A percentile compares a stretch with the other conserved stretches of the same genome.
Evolutionary conservation across 495 filamentous ascomycete species (phyloP).

Genomic region (Bacidia gigantensis): DNA sequence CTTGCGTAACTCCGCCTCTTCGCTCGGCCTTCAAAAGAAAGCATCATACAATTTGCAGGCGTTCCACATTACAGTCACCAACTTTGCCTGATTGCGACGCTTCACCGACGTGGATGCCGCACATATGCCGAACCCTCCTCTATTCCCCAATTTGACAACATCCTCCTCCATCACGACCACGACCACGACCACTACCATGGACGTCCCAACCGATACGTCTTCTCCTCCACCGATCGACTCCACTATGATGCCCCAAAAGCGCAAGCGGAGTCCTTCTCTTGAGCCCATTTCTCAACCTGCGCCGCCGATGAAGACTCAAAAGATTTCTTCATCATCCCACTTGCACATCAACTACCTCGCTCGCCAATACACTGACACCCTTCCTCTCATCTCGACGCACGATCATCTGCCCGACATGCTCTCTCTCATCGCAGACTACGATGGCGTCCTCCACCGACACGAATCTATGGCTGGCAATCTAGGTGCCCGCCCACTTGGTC

Average conservation of each 20-base stretch:
- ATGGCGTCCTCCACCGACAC: constrained; percentile 68
- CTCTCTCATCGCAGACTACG: constrained; percentile 60
- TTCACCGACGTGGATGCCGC: background rate
- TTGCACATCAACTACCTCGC: constrained; percentile 75
- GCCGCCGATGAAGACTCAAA: constrained; percentile 38
- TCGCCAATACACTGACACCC: constrained; percentile 45
- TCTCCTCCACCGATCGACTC: constrained; percentile 8
- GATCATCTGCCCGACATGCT: constrained; percentile 50
- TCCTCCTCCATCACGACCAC: constrained; percentile 6
- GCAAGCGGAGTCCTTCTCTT: constrained; percentile 44
- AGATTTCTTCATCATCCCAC: constrained; percentile 38
- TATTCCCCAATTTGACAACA: constrained; percentile 8
- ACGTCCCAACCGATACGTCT: constrained; percentile 8
- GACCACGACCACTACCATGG: background rate
- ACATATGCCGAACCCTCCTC: constrained; percentile 6
- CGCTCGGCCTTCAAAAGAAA: background rate
- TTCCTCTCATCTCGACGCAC: constrained; percentile 45
- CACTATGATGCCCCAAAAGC: constrained; percentile 33
- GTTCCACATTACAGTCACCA: background rate
- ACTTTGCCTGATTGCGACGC: background rate
- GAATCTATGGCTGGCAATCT: constrained; percentile 77
- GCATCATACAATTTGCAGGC: background rate
- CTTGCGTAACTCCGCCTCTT: background rate
- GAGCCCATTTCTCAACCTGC: constrained; percentile 26
- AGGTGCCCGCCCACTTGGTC: constrained; percentile 68